Conservation (phyloP, 208 protist species). For the Crithidia expoeki region DNA sequence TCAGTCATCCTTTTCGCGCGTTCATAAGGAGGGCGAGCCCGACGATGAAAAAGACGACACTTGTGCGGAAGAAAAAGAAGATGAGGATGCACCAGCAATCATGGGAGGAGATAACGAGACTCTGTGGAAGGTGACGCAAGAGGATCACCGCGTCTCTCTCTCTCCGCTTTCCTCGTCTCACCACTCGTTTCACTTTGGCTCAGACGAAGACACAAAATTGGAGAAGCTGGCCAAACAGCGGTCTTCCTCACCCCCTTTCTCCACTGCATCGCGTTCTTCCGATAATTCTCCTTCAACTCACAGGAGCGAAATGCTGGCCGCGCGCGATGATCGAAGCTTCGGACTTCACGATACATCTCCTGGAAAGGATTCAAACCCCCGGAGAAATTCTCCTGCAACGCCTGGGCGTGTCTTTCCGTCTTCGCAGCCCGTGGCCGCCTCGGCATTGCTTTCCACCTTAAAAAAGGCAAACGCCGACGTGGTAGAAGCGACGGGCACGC, state of each 20-base stretch:
- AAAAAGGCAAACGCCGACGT: neutral
- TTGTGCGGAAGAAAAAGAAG: neutral
- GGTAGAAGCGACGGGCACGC: neutral
- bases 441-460: neutral
- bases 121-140: neutral
- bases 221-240: constrained; percentile 10
- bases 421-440: neutral
- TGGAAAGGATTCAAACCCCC: neutral
- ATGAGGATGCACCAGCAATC: neutral
- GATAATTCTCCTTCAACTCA: neutral
- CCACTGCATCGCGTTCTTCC: neutral
- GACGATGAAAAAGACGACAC: neutral
- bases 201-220: neutral
- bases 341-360: neutral
- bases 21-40: neutral
- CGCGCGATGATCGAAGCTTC: too few relatives aligned
- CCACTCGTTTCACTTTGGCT: neutral
- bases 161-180: constrained; percentile 2
- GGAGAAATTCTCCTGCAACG: neutral
- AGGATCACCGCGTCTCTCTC: neutral
- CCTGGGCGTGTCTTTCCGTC: neutral
- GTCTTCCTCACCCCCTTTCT: constrained; percentile 1
- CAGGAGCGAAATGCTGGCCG: too few relatives aligned
- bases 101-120: neutral
- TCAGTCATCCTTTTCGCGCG: neutral